Evolutionary conservation across 176 grass and related monocot species (phyloP), one percentile per base, ranked within the genome.

Genomic region (Thinopyrum elongatum): DNA sequence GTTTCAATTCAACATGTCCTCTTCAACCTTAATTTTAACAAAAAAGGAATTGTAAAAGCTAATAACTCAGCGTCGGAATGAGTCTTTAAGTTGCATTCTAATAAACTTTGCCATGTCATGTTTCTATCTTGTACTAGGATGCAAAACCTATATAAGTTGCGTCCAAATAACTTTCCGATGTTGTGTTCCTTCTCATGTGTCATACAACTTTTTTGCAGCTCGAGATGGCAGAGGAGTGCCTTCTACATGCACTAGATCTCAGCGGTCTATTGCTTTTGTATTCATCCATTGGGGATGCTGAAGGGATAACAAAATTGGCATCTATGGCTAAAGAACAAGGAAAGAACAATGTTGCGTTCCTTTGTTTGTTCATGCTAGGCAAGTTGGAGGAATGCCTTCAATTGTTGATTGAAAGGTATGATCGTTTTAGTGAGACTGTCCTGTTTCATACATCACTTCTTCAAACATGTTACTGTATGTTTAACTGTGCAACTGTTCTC

Each of bases 301-400:
- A 98, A 41, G 97, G 97, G 70, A 88, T 98, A 82, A 94, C 81
- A 79, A 94, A 88, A 86, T 88, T 98, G 57, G 82, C 94, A 51
- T 90, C 88, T 70, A 74, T 92, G 70, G 90, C 97, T 57, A 95
- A 94, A 90, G 92, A 98, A 72, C 94, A 94, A 90, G 97, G 97
- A 86, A 98, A 98, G 85, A 95, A 94, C 77, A 98, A 98, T 75
- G 92, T 98, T 88, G 80, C 88, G 60, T 96, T 96, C 80, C 97
- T 98, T 86, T 96, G 90, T 89, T 86, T 94, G 57, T 98, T 98
- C 76, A 95, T 92, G 97, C 94, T 98, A 58, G 97, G 94, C 61
- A 95, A 98, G 85, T 82, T 98, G 82, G 97, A 98, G 81, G 97
- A 96, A 79, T 98, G 94, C 83, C 92, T 98, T 87, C 92, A 94